Percentiles rank a stretch among this genome's conserved stretches.
These are phyloP conservation scores for Houttuynia cordata DNA, from an alignment of 164 flowering plant genomes.

Conservation along the genomic window DNA sequence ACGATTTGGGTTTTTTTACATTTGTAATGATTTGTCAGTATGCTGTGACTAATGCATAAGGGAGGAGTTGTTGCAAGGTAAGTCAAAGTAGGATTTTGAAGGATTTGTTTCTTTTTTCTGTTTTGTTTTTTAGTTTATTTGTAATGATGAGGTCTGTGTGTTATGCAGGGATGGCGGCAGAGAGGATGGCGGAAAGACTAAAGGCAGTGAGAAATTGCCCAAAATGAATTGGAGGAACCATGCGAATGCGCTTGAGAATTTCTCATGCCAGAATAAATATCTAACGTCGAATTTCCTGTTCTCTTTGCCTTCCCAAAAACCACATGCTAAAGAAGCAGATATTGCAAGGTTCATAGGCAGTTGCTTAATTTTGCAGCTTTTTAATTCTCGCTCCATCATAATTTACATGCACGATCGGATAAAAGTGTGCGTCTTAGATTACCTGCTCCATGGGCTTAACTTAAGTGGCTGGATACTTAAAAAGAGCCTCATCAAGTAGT, in stretches of 20 bases:
- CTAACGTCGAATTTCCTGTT: constrained; percentile 55
- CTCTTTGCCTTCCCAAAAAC: constrained; percentile 54
- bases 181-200: constrained; percentile 7
- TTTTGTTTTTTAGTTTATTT: not conserved
- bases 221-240: constrained; percentile 62
- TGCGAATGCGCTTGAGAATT: constrained; percentile 41
- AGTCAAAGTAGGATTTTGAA: not conserved
- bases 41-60: not conserved
- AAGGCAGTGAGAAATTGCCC: constrained; percentile 17
- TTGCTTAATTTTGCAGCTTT: too few species aligned
- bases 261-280: constrained; percentile 34
- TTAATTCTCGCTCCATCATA: too few species aligned
- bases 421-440: too few species aligned
- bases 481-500: too few species aligned
- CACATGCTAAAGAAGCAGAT: constrained; percentile 16
- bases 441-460: too few species aligned
- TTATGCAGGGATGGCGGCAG: not conserved
- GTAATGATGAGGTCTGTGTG: not conserved
- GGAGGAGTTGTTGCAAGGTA: not conserved
- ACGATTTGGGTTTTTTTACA: too few species aligned
- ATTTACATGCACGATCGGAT: too few species aligned
- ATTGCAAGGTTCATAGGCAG: not conserved
- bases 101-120: too few species aligned
- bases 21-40: too few species aligned
- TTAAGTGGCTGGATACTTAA: too few species aligned